Base-by-base conservation (phyloP, 805 yeast species). In the Nakazawaea peltata region DNA sequence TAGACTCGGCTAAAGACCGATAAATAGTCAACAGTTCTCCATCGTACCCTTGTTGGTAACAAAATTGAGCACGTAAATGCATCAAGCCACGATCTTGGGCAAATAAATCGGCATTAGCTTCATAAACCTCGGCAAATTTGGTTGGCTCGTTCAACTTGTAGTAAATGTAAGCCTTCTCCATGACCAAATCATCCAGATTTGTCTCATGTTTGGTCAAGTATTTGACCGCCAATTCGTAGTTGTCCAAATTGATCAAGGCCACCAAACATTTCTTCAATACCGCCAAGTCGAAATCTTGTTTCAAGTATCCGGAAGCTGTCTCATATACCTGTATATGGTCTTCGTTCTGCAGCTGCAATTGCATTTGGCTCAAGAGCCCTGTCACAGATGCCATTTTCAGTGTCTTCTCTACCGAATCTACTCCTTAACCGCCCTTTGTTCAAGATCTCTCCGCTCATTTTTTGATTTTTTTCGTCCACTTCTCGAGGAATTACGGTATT, bases 191-290 rank as follows among this genome's bases (percentile, higher is more conserved):
- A 10, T 56, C 57, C 21, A 63, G 49, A 5, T 59, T 65, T 13
- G 58, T 59, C 1, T 66, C 54, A 13, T 63, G 59, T 9, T 47
- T 44, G 1, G 26, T 18, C 30, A 78, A 49, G 25, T 70, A 44
- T 36, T 64, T 57, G 14, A 54, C 44, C 1, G 82, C 85, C 32
- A 59, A 56, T 27, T 50, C 52, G 53, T 72, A 79, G 41, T 63
- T 61, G 50, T 80, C 86, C 39, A 71, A 54, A 45, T 74, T 74
- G 50, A 77, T 74, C 49, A 76, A 60, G 4, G 85, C 72, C 10
- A 74, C 71, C 24, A 78, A 51, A 48, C 77, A 71, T 25, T 61
- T 54, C 30, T 48, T 55, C 28, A 54, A 44, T 4, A 68, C 64
- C 2, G 41, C 40, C 11, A 42, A 28, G 36, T 58, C 59, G 8